Evolutionary conservation across 2,329 filamentous ascomycete species (phyloP).

Genomic region (Phialophora expanda): DNA sequence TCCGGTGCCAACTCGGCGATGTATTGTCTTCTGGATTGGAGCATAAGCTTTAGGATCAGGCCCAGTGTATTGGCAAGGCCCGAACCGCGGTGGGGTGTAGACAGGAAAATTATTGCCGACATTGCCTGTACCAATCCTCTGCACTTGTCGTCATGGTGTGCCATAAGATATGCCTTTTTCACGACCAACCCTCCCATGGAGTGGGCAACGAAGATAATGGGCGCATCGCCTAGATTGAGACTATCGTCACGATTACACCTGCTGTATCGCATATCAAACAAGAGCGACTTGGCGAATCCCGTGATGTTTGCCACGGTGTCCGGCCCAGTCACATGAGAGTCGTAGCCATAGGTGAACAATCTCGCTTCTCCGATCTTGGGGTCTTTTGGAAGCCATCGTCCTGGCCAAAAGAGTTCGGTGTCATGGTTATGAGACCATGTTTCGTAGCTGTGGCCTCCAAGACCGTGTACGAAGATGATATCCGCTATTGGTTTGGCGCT

Average conservation of each 20-base stretch:
- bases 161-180: constrained; percentile 29
- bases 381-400: constrained; percentile 46
- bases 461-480: constrained; percentile 48
- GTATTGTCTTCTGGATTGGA: constrained; percentile 7
- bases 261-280: constrained; percentile 21
- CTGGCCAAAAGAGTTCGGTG: constrained; percentile 48
- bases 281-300: constrained; percentile 32
- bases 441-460: constrained; percentile 48
- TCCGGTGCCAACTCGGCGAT: constrained; percentile 48
- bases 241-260: constrained; percentile 1
- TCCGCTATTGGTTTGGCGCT: constrained; percentile 21
- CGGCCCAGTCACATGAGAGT: constrained; percentile 29
- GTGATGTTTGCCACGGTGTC: constrained; percentile 20
- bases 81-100: constrained; percentile 43
- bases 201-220: constrained; percentile 33
- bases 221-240: constrained; percentile 14
- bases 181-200: constrained; percentile 30
- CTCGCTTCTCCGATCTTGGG: constrained; percentile 35
- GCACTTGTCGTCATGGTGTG: constrained; percentile 21
- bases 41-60: constrained; percentile 42
- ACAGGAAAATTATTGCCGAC: constrained; percentile 40
- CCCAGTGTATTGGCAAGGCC: constrained; percentile 39
- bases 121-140: constrained; percentile 11
- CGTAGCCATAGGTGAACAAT: constrained; percentile 43
- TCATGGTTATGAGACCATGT: constrained; percentile 47